Base-by-base conservation (phyloP, 768 basidiomycete species). In the Kwoniella sp. region DNA sequence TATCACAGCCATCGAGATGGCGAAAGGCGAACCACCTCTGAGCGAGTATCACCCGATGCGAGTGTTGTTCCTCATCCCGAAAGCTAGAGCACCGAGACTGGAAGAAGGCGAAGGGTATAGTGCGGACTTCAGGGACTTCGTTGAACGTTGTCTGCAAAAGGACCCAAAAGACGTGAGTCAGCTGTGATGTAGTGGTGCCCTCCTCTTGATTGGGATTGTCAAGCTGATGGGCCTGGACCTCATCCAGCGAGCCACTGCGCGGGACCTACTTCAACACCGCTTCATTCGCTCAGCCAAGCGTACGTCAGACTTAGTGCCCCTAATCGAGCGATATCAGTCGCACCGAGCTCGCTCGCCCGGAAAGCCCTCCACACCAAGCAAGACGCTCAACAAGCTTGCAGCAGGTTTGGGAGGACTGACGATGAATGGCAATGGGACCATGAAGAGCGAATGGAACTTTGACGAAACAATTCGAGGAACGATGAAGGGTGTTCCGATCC, bases 21-120 rank as follows among this genome's bases (percentile, higher is more conserved):
- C 95, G 1, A 92, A 91, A 73, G 96, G 96, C 50, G 93, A 97
- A 74, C 96, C 96, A 0, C 96, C 96, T 8, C 82, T 97, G 62
- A 90, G 92, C 3, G 95, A 98, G 79, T 95, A 97, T 79, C 96
- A 98, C 75, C 96, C 94, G 0, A 98, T 98, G 96, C 87, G 96
- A 29, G 95, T 99, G 0, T 85, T 99, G 59, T 98, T 98, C 84
- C 85, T 98, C 54, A 99, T 98, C 68, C 96, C 96, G 2, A 96
- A 97, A 82, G 93, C 94, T 20, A 92, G 92, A 69, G 89, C 96
- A 4, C 96, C 96, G 4, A 85, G 86, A 11, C 83, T 99, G 55
- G 95, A 97, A 73, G 93, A 68, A 45, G 37, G 92, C 0, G 77
- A 87, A 28, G 72, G 70, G 25, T 98, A 94, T 78, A 90, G 89